Conservation (phyloP, 768 basidiomycete species). For the Arthromyces matolae region DNA sequence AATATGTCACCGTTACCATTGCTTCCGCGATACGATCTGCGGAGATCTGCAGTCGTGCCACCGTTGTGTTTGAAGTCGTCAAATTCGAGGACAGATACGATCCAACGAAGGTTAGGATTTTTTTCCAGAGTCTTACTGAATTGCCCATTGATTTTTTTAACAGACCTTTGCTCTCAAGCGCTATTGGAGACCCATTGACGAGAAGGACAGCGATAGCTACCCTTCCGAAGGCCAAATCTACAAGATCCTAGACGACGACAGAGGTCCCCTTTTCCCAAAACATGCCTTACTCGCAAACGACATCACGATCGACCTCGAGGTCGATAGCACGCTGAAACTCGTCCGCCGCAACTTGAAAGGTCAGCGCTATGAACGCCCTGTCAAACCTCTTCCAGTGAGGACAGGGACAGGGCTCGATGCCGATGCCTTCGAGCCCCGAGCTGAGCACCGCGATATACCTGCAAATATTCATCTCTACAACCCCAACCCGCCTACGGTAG, state of each 20-base stretch:
- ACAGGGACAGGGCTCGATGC: background rate
- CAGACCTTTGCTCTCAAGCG: constrained; percentile 3
- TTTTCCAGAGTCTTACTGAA: background rate
- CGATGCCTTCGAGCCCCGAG: background rate
- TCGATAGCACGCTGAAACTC: background rate
- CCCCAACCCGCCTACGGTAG: background rate
- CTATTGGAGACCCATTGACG: constrained; percentile 1
- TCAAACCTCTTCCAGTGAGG: background rate
- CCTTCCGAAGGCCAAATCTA: background rate
- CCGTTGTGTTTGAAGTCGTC: background rate
- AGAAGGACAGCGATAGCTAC: background rate
- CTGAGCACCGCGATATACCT: background rate
- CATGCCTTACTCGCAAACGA: background rate
- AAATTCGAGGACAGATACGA: background rate
- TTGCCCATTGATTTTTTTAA: background rate
- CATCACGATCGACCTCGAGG: background rate
- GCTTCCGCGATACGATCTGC: background rate
- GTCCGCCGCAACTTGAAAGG: background rate
- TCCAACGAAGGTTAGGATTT: background rate
- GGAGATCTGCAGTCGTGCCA: background rate
- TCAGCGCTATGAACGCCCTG: background rate
- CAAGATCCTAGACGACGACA: background rate
- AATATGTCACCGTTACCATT: background rate
- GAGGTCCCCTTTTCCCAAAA: background rate
- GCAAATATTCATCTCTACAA: too few species aligned